These are phyloP conservation scores for Scheffersomyces insectosa DNA, from an alignment of 1,139 yeast species.

Conservation along the genomic window DNA sequence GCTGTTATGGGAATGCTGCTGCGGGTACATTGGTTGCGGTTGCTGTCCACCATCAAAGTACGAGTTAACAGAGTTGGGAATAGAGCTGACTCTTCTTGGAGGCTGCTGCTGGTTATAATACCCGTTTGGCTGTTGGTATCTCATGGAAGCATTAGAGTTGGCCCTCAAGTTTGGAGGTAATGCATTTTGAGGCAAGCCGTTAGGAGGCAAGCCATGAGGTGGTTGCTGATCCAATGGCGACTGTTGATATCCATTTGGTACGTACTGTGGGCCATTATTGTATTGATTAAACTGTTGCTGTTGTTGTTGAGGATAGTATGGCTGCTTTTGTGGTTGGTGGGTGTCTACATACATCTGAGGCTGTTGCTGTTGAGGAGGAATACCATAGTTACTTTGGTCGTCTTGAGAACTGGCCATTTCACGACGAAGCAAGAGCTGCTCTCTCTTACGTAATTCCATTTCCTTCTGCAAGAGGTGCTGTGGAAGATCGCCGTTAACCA, in stretches of 20 bases:
- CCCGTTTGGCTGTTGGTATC: constrained; percentile 12
- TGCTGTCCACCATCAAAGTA: constrained; percentile 10
- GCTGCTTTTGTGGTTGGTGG: constrained; percentile 7
- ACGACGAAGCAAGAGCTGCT: constrained; percentile 41
- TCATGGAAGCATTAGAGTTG: constrained; percentile 14
- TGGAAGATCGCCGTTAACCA: constrained; percentile 4
- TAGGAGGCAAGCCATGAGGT: constrained; percentile 40
- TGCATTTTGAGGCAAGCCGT: constrained; percentile 31
- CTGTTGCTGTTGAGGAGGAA: constrained; percentile 5
- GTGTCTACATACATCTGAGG: constrained; percentile 1
- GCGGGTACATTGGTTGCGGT: constrained; percentile 1
- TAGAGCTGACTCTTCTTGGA: constrained; percentile 16
- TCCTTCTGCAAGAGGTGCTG: constrained; percentile 26
- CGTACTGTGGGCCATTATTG: constrained; percentile 1
- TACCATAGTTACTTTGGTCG: not conserved
- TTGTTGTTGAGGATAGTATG: constrained; percentile 7
- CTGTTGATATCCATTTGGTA: constrained; percentile 4
- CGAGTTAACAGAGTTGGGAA: constrained; percentile 16
- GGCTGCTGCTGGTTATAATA: constrained; percentile 5
- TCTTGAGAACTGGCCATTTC: constrained; percentile 23
- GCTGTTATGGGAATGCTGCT: constrained; percentile 7
- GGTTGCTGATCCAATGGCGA: constrained; percentile 15
- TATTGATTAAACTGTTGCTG: constrained; percentile 6
- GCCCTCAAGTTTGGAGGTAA: constrained; percentile 28
- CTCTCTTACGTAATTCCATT: constrained; percentile 45